Conservation (phyloP, 208 protist genomes). For the Wallacemonas sp. region DNA sequence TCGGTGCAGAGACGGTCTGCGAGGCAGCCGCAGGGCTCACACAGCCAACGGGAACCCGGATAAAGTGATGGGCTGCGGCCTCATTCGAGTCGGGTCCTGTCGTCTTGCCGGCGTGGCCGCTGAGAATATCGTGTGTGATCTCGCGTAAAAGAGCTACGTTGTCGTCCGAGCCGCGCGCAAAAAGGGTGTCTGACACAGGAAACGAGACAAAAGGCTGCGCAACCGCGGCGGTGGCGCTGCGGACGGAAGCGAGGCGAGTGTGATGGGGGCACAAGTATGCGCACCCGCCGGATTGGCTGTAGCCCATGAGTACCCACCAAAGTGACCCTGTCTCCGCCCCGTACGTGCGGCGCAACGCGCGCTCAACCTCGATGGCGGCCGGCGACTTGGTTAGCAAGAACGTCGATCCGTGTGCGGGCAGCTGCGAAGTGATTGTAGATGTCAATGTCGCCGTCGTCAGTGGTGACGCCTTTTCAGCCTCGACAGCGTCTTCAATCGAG, state of each 20-base stretch:
- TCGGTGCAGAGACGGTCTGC: not conserved
- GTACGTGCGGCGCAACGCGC: not conserved
- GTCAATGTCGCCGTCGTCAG: not conserved
- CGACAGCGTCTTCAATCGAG: not conserved
- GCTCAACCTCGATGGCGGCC: not conserved
- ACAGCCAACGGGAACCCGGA: slow-evolving; percentile 12
- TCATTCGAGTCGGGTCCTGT: too few species aligned
- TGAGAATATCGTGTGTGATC: not conserved
- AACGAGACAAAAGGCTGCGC: too few species aligned
- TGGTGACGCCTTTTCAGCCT: not conserved
- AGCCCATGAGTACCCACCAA: slow-evolving; percentile 14
- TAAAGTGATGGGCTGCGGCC: slow-evolving; percentile 9
- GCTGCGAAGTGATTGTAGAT: not conserved
- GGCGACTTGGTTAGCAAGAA: not conserved
- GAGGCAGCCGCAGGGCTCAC: not conserved
- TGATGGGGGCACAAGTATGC: slow-evolving; percentile 6
- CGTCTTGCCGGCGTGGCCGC: not conserved
- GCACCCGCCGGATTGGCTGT: not conserved
- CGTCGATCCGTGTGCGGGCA: not conserved
- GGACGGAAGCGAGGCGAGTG: not conserved
- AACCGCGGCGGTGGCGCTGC: not conserved
- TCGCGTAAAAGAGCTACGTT: not conserved
- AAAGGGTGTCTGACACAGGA: not conserved
- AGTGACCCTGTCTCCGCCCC: not conserved
- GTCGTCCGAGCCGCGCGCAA: not conserved